Evolutionary conservation across 1,284 basidiomycete genomes (phyloP), one percentile per base, ranked within the genome.

Genomic region (Boletus mariae): DNA sequence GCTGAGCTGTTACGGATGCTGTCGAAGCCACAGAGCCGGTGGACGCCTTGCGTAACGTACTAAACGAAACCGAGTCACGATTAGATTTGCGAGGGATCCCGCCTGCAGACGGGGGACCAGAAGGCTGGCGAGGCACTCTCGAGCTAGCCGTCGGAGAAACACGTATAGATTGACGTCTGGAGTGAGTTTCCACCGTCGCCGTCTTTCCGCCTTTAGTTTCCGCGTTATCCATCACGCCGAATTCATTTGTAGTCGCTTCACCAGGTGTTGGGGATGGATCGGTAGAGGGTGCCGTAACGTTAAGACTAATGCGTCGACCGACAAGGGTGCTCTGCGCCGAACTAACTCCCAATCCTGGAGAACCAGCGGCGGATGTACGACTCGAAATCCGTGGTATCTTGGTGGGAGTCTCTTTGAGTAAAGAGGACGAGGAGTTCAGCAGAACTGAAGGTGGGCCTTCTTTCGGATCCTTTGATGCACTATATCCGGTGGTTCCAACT

Each of bases 341-440:
- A 61, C 84, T 87, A 53, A 83, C 66, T 23, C 83, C 79, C 55
- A 84, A 66, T 25, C 83, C 80, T 4, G 86, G 86, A 10, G 87
- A 86, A 45, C 81, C 77, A 46, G 76, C 78, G 2, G 84, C 80
- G 4, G 89, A 90, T 5, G 84, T 84, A 45, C 87, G 80, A 65
- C 85, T 90, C 20, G 91, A 87, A 54, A 96, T 94, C 40, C 94
- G 87, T 47, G 94, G 94, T 61, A 97, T 98, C 75, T 94, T 95
- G 23, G 94, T 98, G 0, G 94, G 93, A 0, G 89, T 90, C 67
- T 91, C 88, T 69, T 90, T 91, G 5, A 80, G 68, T 52, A 83
- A 67, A n/a, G 75, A 72, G 25, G 77, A 73, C 4, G 75, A 61
- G 7, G 79, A 72, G 59, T 83, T 84, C 53, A 76, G 61, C 23